Evolutionary conservation across 1,284 basidiomycete species (phyloP), one percentile per base, ranked within the genome.

Genomic region (Sporisorium exsertum): DNA sequence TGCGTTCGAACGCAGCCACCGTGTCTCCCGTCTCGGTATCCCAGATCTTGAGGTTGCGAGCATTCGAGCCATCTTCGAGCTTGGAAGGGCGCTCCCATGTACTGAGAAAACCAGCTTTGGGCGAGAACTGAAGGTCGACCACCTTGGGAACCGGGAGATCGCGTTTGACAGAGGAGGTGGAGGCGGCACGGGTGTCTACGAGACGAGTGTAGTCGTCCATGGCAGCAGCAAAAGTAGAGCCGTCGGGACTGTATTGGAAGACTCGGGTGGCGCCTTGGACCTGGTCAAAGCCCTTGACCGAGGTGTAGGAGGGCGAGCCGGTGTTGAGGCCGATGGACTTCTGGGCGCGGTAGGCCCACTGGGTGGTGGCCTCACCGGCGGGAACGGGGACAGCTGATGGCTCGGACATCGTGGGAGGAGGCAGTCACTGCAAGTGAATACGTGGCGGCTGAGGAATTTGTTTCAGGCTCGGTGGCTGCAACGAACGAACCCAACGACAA

Each of bases 1-100:
- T 95, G 87, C 95, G 93, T 49, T 91, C 90, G 86, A 95, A 94
- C 45, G 91, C 87, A 71, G 91, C 89, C 71, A 95, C 89, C 85
- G 94, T 91, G 80, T 92, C 90, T 54, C 93, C 94, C 0, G 93
- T 92, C 8, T 90, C 91, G 20, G 89, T 91, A 66, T 92, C 91
- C 88, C 94, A 96, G 70, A 96, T 88, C 67, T 92, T 90, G 73
- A 94, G 89, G 86, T 96, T 96, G 88, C 93, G 94, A 85, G 93
- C 92, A 13, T 89, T 85, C 64, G 91, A 83, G 32, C 86, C 92
- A 77, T 94, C 93, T 84, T 93, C 93, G 55, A 91, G 89, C 88
- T 78, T 86, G 90, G 90, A 87, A 74, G 91, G 92, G 69, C 96
- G 90, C 87, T 97, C 94, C 93, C 94, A 98, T 51, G 94, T 97